Evolutionary conservation across 176 grass and related monocot species (phyloP).

Genomic region (Oryza rufipogon): DNA sequence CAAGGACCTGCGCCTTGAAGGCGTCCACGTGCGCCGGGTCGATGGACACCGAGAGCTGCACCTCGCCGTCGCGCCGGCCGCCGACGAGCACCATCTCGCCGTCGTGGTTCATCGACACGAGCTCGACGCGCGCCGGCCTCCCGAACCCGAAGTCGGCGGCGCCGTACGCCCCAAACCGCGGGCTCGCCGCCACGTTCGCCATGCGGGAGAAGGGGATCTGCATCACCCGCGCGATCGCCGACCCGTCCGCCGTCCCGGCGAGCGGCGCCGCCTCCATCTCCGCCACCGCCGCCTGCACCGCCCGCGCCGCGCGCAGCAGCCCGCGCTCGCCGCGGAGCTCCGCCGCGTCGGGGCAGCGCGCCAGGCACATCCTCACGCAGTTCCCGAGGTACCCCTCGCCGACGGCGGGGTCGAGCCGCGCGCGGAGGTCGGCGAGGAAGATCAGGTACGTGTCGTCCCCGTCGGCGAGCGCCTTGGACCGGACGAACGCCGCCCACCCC

Average conservation of each 20-base stretch:
- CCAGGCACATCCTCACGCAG: slow-evolving; percentile 32
- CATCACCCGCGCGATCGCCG: slow-evolving; percentile 32
- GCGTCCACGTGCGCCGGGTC: slow-evolving; percentile 39
- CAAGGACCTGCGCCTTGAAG: slow-evolving; percentile 45
- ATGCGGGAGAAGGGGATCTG: slow-evolving; percentile 14
- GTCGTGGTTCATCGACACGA: slow-evolving; percentile 61
- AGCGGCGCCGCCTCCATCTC: slow-evolving; percentile 45
- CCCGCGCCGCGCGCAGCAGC: slow-evolving; percentile 4
- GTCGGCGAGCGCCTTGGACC: neutral
- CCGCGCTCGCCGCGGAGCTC: slow-evolving; percentile 26
- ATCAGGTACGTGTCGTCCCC: slow-evolving; percentile 47
- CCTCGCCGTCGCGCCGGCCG: slow-evolving; percentile 24
- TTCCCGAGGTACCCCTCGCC: slow-evolving; percentile 52
- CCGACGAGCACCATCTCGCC: slow-evolving; percentile 56
- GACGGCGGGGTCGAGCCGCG: slow-evolving; percentile 43
- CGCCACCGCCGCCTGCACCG: slow-evolving; percentile 40
- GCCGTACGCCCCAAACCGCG: slow-evolving; percentile 49
- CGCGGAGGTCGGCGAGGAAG: slow-evolving; percentile 53
- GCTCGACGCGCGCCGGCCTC: slow-evolving; percentile 45
- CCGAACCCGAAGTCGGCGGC: slow-evolving; percentile 59
- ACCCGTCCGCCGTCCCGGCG: neutral
- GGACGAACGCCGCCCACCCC: slow-evolving; percentile 47
- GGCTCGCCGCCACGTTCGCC: slow-evolving; percentile 51
- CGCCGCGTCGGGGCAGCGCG: slow-evolving; percentile 11
- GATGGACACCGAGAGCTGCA: slow-evolving; percentile 50